Evolutionary conservation across 2,329 filamentous ascomycete genomes (phyloP), one percentile per base, ranked within the genome.

Genomic region (Colletotrichum agaves): DNA sequence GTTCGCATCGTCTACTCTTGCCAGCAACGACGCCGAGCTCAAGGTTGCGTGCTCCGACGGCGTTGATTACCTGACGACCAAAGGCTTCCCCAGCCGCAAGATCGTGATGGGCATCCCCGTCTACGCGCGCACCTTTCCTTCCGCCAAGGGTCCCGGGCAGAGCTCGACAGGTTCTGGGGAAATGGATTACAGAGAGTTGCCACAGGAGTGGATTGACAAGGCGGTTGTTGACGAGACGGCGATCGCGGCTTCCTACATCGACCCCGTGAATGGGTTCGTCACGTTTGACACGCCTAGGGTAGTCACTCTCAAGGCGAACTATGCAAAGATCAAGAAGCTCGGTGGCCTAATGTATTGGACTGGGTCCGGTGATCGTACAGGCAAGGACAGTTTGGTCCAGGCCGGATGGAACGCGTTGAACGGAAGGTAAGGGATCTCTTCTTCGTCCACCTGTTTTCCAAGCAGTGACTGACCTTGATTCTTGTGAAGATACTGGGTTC

Each of bases 331-430:
- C 39, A 81, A 82, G 66, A 81, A 82, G 1, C 78, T 92, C 1
- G 89, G 84, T 0, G 90, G 90, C 0, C 71, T 92, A 33, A 91
- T 91, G 75, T 91, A 90, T 77, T 91, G 90, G 90, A 89, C 89
- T 43, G 88, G 89, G 2, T 85, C 85, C 2, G 87, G 85, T 0
- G 90, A 91, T 77, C 81, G 83, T 7, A 76, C 79, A 44, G 86
- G 83, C 2, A 72, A 77, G 8, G 79, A 85, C 71, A 91, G 89
- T 74, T 74, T 92, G 68, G 85, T 91, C 23, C 83, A 83, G 60
- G 86, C 87, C 35, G 89, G 89, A 4, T 89, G 85, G 73, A 79
- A 85, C 64, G 85, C 83, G 2, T 75, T 91, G 44, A 46, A 70
- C 23, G 57, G 60, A 17, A 37, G n/a, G 52, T 56, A 21, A 56